Conservation (phyloP, 2,329 filamentous ascomycete genomes). For the Truncatella angustata region DNA sequence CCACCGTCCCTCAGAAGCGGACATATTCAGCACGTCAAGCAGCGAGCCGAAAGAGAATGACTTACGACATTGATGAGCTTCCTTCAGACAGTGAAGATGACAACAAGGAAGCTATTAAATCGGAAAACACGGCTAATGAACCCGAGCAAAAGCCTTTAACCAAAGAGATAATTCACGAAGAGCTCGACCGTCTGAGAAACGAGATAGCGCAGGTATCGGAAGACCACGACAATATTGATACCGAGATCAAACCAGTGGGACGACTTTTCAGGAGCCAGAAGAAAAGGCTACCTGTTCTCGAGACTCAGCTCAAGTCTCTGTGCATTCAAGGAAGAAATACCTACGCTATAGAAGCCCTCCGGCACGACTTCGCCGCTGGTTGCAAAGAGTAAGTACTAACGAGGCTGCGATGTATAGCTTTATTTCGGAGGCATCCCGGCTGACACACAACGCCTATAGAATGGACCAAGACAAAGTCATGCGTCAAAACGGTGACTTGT, state of each 20-base stretch:
- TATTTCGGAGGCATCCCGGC: no score
- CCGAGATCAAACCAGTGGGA: neutral
- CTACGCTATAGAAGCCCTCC: conserved; percentile 53
- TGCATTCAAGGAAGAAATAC: conserved; percentile 56
- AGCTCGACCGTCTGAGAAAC: neutral
- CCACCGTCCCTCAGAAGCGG: neutral
- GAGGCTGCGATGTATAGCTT: neutral
- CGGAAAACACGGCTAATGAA: conserved; percentile 1
- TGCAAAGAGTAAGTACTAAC: conserved; percentile 44
- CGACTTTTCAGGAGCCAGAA: neutral
- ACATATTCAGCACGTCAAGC: neutral
- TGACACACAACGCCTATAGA: no score
- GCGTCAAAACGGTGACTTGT: conserved; percentile 52
- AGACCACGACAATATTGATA: neutral
- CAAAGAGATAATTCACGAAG: neutral
- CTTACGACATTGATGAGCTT: neutral
- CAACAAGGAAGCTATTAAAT: neutral
- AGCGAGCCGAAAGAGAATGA: neutral
- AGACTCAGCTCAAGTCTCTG: conserved; percentile 26
- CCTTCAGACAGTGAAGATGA: neutral
- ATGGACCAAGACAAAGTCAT: conserved; percentile 52
- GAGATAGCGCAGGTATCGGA: neutral
- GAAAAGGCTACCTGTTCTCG: conserved; percentile 32
- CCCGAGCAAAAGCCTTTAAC: conserved; percentile 25
- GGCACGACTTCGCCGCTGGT: conserved; percentile 57